Base-by-base conservation (phyloP, 305 asterid species). In the Rubia balearica region DNA sequence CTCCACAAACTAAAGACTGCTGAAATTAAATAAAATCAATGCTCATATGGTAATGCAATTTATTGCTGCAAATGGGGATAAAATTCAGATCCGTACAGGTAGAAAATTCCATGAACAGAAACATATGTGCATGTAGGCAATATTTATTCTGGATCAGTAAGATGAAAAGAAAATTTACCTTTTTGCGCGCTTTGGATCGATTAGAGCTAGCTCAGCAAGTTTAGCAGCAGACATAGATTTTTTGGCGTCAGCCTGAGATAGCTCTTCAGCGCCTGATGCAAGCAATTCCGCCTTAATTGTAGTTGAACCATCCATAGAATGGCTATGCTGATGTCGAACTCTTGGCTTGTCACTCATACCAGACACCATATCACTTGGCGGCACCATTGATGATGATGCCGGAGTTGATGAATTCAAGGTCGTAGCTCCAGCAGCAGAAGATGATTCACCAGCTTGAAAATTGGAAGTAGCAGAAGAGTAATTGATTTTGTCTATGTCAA, bases 241-340 rank as follows among this genome's bases (percentile, higher is more conserved):
- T 88, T 94, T 91, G 70, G 89, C 72, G 62, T 91, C 97, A 71
- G 84, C 82, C 61, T 83, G 67, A 63, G 95, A 83, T 17, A 84
- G 85, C 63, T 94, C 99, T 69, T 91, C 98, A 5, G 85, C 62
- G 68, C 91, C 90, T 7, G 91, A 78, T 83, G 87, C 82, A 21
- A 91, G 91, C 97, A 94, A 87, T 81, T 94, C 99, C 16, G 95
- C 73, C 79, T 94, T 89, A 78, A 94, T 87, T 68, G 85, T 80
- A 62, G 97, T 86, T 19, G 98, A 89, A 63, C 99, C 97, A 86
- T 94, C 99, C 99, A 94, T 94, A 65, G 99, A 94, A 83, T 91
- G 98, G 82, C 99, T 94, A 78, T 94, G 98, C 78, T 86, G 95
- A 85, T 94, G 98, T 81, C 98, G 85, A 80, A 83, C 84, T 79